Conservation (phyloP, 2,329 filamentous ascomycete species). For the Aspergillus flavus region DNA sequence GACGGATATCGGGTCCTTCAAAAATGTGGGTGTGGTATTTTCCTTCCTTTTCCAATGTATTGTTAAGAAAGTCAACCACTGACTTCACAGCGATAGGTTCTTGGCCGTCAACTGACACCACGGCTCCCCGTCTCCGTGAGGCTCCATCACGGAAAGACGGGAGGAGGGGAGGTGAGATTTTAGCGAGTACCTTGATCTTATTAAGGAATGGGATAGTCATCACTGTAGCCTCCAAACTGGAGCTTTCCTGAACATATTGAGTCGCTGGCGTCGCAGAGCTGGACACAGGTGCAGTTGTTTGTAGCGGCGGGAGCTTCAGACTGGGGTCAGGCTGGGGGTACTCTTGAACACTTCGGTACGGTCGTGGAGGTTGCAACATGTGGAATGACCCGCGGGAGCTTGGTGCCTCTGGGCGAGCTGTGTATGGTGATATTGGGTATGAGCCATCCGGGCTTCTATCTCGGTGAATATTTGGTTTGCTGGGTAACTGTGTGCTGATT, state of each 20-base stretch:
- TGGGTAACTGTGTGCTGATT: slow-evolving; percentile 50
- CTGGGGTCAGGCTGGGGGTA: slow-evolving; percentile 50
- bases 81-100: slow-evolving; percentile 64
- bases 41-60: slow-evolving; percentile 54
- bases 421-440: slow-evolving; percentile 48
- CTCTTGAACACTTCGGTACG: slow-evolving; percentile 29
- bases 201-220: slow-evolving; percentile 73
- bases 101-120: slow-evolving; percentile 82
- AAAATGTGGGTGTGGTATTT: slow-evolving; percentile 55
- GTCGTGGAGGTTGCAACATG: slow-evolving; percentile 60
- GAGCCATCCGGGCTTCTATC: slow-evolving; percentile 43
- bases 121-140: slow-evolving; percentile 65
- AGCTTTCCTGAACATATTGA: slow-evolving; percentile 41
- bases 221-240: slow-evolving; percentile 67
- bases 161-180: slow-evolving; percentile 71
- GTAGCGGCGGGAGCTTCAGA: slow-evolving; percentile 57
- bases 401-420: slow-evolving; percentile 43
- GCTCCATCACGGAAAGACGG: slow-evolving; percentile 30
- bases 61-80: slow-evolving; percentile 66
- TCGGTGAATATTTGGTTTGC: slow-evolving; percentile 44
- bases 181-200: slow-evolving; percentile 75
- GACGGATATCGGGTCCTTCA: slow-evolving; percentile 46
- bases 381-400: slow-evolving; percentile 41
- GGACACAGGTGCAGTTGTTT: slow-evolving; percentile 39
- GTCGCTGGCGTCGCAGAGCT: slow-evolving; percentile 28